phyloP scores from a whole-genome alignment of 345 rosid genomes.

The Populus euphratica region DNA sequence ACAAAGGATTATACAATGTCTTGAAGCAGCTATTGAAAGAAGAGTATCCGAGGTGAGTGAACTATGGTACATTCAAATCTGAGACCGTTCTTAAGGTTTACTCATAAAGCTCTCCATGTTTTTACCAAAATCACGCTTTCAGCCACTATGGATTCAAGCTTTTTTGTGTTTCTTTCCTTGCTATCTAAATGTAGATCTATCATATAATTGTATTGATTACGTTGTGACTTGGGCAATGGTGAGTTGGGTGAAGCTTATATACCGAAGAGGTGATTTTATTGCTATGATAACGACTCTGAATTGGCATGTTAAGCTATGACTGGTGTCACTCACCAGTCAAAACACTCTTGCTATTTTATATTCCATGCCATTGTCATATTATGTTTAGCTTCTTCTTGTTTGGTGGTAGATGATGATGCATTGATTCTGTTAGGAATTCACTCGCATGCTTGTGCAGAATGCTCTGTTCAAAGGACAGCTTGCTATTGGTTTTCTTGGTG shows the following conservation, averaged over 20 bases:
- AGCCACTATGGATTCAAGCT: background rate
- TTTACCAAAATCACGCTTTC: background rate
- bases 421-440: too few relatives aligned
- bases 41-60: slow-evolving; percentile 78
- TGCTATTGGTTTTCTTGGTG: background rate
- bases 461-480: too few relatives aligned
- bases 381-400: too few relatives aligned
- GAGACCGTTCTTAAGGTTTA: background rate
- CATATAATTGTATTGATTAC: background rate
- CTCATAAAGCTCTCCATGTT: background rate
- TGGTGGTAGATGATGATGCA: too few relatives aligned
- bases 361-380: too few relatives aligned
- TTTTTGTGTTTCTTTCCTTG: background rate
- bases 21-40: slow-evolving; percentile 91
- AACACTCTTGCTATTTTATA: too few relatives aligned
- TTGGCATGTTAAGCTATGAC: too few relatives aligned
- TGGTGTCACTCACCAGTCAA: too few relatives aligned
- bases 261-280: too few relatives aligned
- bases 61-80: background rate
- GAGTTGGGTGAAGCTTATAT: background rate
- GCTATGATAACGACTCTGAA: too few relatives aligned
- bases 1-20: slow-evolving; percentile 77
- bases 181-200: background rate
- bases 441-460: too few relatives aligned
- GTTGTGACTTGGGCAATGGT: background rate